Conservation (phyloP, 2,329 filamentous ascomycete genomes). For the Fusarium guadeloupense region DNA sequence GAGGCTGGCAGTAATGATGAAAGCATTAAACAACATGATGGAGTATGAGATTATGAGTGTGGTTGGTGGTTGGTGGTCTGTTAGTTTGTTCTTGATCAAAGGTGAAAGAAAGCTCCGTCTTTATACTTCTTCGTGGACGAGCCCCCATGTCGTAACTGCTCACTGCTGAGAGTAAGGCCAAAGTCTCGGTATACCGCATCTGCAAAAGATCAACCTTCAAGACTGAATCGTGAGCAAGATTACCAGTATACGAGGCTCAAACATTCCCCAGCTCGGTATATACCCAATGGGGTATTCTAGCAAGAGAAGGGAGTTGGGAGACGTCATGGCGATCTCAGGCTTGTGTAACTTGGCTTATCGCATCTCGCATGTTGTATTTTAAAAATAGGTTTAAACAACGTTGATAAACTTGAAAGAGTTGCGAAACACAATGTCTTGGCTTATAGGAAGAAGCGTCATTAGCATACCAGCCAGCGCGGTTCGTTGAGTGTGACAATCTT, state of each 20-base stretch:
- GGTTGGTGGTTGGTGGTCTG: no score
- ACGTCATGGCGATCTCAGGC: background rate
- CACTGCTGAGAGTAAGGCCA: background rate
- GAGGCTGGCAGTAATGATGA: conserved; percentile 16
- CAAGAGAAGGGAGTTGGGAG: background rate
- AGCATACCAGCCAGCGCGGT: no score
- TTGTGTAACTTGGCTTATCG: background rate
- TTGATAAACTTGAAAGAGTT: no score
- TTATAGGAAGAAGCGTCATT: no score
- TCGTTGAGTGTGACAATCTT: no score
- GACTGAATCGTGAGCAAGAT: background rate
- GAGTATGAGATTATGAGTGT: background rate
- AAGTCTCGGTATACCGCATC: background rate
- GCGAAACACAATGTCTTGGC: no score
- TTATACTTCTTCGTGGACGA: background rate
- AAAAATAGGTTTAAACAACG: no score
- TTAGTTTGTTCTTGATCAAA: background rate
- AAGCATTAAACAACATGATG: conserved; percentile 20
- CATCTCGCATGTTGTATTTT: no score
- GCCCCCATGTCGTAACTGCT: background rate
- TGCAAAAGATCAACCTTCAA: background rate
- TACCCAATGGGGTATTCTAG: no score
- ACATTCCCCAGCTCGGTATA: background rate
- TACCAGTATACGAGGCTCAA: conserved; percentile 1
- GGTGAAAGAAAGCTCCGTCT: background rate